Evolutionary conservation across 169 alveolate species (phyloP).

Genomic region (Blepharisma undulans): DNA sequence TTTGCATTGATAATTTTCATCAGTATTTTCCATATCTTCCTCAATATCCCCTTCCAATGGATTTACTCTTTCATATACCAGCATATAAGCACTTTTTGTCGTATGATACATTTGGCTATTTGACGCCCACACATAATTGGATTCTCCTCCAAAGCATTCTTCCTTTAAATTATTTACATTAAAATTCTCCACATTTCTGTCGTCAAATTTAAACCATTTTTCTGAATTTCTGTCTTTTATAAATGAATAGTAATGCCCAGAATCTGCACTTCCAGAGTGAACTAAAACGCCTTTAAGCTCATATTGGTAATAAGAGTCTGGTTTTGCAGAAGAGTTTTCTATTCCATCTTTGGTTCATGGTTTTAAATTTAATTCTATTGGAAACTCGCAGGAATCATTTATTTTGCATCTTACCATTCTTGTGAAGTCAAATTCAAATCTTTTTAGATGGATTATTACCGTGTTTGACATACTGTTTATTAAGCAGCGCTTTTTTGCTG

Average conservation of each 20-base stretch:
- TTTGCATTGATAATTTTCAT: neutral
- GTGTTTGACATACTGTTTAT: slow-evolving; percentile 75
- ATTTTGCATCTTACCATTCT: slow-evolving; percentile 78
- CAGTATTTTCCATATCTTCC: neutral
- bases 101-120: slow-evolving; percentile 28
- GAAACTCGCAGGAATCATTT: slow-evolving; percentile 87
- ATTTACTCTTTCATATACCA: slow-evolving; percentile 70
- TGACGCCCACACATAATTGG: slow-evolving; percentile 20
- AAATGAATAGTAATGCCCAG: slow-evolving; percentile 84
- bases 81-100: slow-evolving; percentile 74
- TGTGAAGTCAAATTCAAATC: slow-evolving; percentile 86
- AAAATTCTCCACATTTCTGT: slow-evolving; percentile 72
- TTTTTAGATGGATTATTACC: slow-evolving; percentile 71
- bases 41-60: slow-evolving; percentile 10
- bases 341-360: slow-evolving; percentile 77
- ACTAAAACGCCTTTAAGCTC: slow-evolving; percentile 75
- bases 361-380: slow-evolving; percentile 71
- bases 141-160: slow-evolving; percentile 87
- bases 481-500: slow-evolving; percentile 78
- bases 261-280: slow-evolving; percentile 84
- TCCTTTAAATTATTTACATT: slow-evolving; percentile 62
- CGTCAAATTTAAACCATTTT: slow-evolving; percentile 86
- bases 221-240: slow-evolving; percentile 63
- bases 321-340: slow-evolving; percentile 3
- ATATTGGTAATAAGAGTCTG: slow-evolving; percentile 74